phyloP scores from a whole-genome alignment of 2,329 filamentous ascomycete species.

The Penicillium aurantiogriseum region DNA sequence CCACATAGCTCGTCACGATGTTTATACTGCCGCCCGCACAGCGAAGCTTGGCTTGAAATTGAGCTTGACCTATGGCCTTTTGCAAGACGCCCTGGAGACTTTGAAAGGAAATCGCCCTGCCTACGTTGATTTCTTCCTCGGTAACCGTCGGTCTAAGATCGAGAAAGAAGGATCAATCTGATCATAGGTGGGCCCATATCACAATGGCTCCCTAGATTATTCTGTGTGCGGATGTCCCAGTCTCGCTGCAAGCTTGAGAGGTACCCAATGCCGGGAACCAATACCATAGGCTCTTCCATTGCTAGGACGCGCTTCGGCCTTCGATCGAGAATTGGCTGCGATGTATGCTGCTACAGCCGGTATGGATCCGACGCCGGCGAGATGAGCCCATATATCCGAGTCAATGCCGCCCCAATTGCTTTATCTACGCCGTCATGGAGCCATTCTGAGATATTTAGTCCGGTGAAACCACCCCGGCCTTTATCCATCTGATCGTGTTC shows the following conservation, averaged over 20 bases:
- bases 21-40: constrained; percentile 72
- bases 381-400: neutral
- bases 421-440: neutral
- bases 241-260: neutral
- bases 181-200: neutral
- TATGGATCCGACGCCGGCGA: neutral
- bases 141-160: constrained; percentile 38
- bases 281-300: neutral
- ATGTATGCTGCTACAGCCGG: neutral
- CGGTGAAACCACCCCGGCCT: neutral
- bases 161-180: constrained; percentile 20
- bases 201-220: neutral
- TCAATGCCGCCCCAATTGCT: neutral
- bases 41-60: constrained; percentile 76
- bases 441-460: neutral
- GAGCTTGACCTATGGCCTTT: constrained; percentile 74
- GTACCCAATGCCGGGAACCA: neutral
- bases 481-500: neutral
- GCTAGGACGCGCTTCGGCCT: neutral
- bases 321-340: neutral
- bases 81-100: constrained; percentile 72
- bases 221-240: neutral
- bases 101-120: constrained; percentile 69
- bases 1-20: constrained; percentile 69
- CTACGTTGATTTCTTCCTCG: constrained; percentile 68